Evolutionary conservation across 768 basidiomycete genomes (phyloP).

Genomic region (Macrolepiota fuliginosa): DNA sequence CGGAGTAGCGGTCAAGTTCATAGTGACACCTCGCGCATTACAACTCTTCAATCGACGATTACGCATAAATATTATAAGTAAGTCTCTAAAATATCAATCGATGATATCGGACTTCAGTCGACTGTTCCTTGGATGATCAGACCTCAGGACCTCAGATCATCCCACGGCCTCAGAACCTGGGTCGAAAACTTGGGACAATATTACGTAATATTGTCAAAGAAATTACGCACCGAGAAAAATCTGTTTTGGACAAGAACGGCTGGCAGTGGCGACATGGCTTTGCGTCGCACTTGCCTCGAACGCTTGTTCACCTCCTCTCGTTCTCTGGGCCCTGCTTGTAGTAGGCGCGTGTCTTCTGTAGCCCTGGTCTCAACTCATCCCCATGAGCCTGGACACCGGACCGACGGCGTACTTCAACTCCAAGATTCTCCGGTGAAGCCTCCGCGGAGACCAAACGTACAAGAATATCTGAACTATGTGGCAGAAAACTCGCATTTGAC

Average conservation of each 20-base stretch:
- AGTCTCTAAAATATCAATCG: too few species aligned
- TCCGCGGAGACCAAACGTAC: constrained; percentile 44
- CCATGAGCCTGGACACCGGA: not conserved
- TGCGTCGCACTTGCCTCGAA: constrained; percentile 4
- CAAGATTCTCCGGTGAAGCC: constrained; percentile 21
- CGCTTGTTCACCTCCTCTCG: not conserved
- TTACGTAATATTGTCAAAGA: too few species aligned
- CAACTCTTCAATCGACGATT: too few species aligned
- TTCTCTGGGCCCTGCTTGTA: not conserved
- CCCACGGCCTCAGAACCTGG: too few species aligned
- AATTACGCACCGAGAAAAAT: not conserved
- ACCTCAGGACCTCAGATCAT: too few species aligned
- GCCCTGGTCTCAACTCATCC: not conserved
- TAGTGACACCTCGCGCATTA: too few species aligned
- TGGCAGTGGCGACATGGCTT: not conserved
- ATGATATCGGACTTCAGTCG: too few species aligned
- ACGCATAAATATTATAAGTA: too few species aligned
- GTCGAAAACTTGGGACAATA: too few species aligned
- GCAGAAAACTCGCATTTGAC: constrained; percentile 45
- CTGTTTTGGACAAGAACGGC: not conserved
- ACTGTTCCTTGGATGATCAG: too few species aligned
- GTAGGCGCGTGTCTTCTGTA: not conserved
- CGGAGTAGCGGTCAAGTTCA: too few species aligned
- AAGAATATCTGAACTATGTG: constrained; percentile 56
- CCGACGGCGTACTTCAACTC: not conserved